These are phyloP conservation scores for Puccinia coronata DNA, from an alignment of 1,284 basidiomycete species.

Conservation along the genomic window DNA sequence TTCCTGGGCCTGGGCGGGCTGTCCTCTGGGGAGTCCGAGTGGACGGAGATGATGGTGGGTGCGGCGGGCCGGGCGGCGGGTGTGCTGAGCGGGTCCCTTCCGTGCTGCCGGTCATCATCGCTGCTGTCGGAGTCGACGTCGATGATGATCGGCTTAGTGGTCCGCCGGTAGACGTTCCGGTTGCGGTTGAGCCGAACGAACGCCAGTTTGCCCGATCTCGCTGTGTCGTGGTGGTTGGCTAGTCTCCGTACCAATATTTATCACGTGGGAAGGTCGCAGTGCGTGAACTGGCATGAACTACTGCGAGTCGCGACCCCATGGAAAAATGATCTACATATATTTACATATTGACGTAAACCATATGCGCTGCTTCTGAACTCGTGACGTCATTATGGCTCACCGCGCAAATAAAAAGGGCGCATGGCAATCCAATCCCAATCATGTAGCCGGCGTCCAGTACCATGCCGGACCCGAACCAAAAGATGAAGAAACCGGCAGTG, in stretches of 20 bases:
- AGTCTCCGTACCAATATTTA: too few species aligned
- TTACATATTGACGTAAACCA: too few species aligned
- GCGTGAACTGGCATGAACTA: neutral
- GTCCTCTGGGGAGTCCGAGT: neutral
- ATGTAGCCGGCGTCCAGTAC: too few species aligned
- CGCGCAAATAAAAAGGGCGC: too few species aligned
- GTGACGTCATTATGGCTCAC: too few species aligned
- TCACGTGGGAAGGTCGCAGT: neutral
- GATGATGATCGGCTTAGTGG: neutral
- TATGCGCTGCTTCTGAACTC: too few species aligned
- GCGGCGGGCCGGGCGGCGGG: neutral
- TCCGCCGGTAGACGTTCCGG: constrained; percentile 26
- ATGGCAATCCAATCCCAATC: too few species aligned
- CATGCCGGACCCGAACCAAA: too few species aligned
- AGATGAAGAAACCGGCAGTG: too few species aligned
- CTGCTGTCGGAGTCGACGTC: neutral
- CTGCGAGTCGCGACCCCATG: too few species aligned
- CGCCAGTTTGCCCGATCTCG: constrained; percentile 1
- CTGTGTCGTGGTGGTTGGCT: neutral
- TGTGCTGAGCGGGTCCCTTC: neutral
- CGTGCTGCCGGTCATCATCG: neutral
- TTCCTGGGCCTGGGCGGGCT: neutral
- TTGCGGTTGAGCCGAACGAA: constrained; percentile 18
- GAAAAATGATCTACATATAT: too few species aligned
- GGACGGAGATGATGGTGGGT: neutral